Base-by-base conservation (phyloP, 345 rosid species). In the Sisymbrium altissimum region DNA sequence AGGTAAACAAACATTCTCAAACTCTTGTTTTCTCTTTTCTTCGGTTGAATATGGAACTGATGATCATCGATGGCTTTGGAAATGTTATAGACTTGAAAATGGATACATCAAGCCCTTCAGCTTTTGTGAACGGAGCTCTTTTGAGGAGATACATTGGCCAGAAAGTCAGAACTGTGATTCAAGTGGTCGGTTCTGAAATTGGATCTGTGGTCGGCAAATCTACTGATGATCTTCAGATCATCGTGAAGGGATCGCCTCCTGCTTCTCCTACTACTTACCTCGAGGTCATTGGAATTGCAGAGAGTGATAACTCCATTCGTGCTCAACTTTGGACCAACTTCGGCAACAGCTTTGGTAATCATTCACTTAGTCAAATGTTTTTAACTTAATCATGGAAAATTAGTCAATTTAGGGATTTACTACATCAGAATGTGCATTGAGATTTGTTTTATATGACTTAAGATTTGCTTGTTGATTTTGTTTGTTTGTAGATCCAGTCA, bases 271-370 rank as follows among this genome's bases (percentile, higher is more conserved):
- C 90, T 0, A 85, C 29, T 43, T 93, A 83, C 82, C 84, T 93
- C 25, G 98, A 91, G 80, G 90, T 93, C 55, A 84, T 89, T 77
- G 97, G 98, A 17, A 86, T 91, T 76, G 97, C 96, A 48, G 96
- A 91, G 38, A 71, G 80, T 79, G 94, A 86, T 6, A 73, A 74
- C 64, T 25, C 78, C 54, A 87, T 94, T 39, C 78, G 76, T 30
- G 91, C 97, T 74, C 90, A 91, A 33, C 57, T 74, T 19, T 88
- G 87, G 85, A 91, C 89, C 76, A 88, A 87, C 72, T 94, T 94
- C 57, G 98, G 96, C 0, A 86, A 88, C 64, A 38, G 67, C 3
- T 88, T 91, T 75, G 98, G 98, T 94, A 86, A 32, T 1, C 1
- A 23, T 23, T 23, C 25, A 23, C 25, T n/a, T n/a, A n/a, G n/a